Base-by-base conservation (phyloP, 1,139 yeast species). In the Taphrina pruni region DNA sequence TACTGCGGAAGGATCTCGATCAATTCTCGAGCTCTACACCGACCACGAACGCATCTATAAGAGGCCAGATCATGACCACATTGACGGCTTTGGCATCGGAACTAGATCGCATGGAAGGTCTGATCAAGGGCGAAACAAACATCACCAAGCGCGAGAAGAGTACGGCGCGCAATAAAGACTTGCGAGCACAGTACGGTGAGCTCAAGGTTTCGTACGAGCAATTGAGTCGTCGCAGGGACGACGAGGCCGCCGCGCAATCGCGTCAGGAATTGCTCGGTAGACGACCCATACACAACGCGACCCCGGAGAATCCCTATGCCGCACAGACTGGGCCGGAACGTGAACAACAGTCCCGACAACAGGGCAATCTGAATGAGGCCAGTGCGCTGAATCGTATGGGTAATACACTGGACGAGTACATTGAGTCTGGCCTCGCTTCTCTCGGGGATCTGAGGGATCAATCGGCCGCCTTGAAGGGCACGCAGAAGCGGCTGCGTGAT, bases 401-500 rank as follows among this genome's bases (percentile, higher is more conserved):
- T 45, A 87, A 87, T 70, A 97, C 90, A 76, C 80, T 94, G 72
- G 99, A 94, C 76, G 92, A 90, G 73, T 91, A 94, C 62, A 79
- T 94, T 67, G 97, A 90, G 75, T 88, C 91, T 87, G 98, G 97
- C 0, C 87, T 89, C 72, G 85, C 86, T 70, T 92, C 97, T 1
- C 85, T 92, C 73, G 96, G 90, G 67, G 97, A 93, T 76, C 82
- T 94, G 41, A 88, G 90, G 41, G 93, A 89, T 69, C 98, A 94
- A 77, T 89, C 90, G 77, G 89, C 88, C 74, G 83, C 87, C 36
- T 82, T 94, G 71, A 81, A 85, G 72, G 82, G 81, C 70, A 83
- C 94, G 48, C 92, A 88, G 73, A 81, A 84, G 55, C 86, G 84
- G 72, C 83, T 94, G 80, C 86, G 87, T 69, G 84, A 86, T 69